Conservation (phyloP, 2,329 filamentous ascomycete genomes). For the Pseudogymnoascus sp. region DNA sequence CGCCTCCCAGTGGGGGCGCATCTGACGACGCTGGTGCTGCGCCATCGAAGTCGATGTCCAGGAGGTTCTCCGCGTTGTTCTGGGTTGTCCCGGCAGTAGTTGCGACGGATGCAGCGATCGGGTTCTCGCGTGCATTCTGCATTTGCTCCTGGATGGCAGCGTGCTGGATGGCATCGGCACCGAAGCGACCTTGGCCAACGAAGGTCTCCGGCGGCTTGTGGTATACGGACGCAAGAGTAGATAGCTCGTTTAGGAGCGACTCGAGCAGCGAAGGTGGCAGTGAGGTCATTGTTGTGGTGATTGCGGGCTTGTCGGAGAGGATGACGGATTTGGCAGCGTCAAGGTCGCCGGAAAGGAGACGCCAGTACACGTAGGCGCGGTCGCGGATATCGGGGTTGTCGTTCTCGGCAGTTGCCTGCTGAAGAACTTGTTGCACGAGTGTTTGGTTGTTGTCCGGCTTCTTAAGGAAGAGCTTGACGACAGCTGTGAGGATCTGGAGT, state of each 20-base stretch:
- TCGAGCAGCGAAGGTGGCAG: slow-evolving; percentile 78
- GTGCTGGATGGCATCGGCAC: slow-evolving; percentile 86
- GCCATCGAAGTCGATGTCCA: slow-evolving; percentile 95
- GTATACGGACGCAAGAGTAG: slow-evolving; percentile 92
- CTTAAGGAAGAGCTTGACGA: slow-evolving; percentile 96
- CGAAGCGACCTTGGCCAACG: slow-evolving; percentile 87
- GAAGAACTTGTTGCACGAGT: slow-evolving; percentile 88
- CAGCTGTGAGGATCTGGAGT: slow-evolving; percentile 91
- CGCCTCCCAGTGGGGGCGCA: slow-evolving; percentile 43
- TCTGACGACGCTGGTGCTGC: slow-evolving; percentile 83
- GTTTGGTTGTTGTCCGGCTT: slow-evolving; percentile 87
- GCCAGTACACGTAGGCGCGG: slow-evolving; percentile 97
- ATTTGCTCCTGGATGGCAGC: slow-evolving; percentile 95
- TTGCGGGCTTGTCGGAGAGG: slow-evolving; percentile 87
- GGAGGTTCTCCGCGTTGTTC: slow-evolving; percentile 83
- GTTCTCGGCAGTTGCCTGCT: slow-evolving; percentile 85
- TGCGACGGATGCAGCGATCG: slow-evolving; percentile 76
- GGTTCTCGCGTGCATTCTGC: slow-evolving; percentile 86
- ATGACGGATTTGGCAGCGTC: slow-evolving; percentile 89
- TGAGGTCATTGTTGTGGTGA: slow-evolving; percentile 87
- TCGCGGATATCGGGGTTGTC: slow-evolving; percentile 98
- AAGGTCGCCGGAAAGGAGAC: slow-evolving; percentile 83
- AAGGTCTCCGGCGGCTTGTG: slow-evolving; percentile 99
- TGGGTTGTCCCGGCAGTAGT: slow-evolving; percentile 54
- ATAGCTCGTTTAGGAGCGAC: slow-evolving; percentile 82